Conservation (phyloP, 1,284 basidiomycete genomes). For the Golubevia pallescens region DNA sequence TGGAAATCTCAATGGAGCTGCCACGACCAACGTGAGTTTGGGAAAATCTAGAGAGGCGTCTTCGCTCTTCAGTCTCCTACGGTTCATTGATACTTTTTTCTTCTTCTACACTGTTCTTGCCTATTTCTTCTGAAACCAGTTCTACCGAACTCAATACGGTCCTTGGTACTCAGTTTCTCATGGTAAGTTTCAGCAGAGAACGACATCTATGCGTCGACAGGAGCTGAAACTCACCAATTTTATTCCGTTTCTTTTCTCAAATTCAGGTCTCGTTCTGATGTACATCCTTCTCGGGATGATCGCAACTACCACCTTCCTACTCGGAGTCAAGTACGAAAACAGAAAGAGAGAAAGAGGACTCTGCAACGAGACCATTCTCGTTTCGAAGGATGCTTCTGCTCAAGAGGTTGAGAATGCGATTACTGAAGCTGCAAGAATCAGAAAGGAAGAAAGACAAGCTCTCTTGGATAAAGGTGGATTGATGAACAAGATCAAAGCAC, state of each 20-base stretch:
- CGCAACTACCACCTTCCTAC: conserved; percentile 27
- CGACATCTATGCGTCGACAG: too few species aligned
- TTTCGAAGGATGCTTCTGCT: conserved; percentile 10
- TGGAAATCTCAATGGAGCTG: conserved; percentile 46
- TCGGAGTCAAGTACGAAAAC: conserved; percentile 27
- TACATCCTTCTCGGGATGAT: conserved; percentile 43
- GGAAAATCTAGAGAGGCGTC: not conserved
- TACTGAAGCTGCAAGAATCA: conserved; percentile 19
- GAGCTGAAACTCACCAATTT: too few species aligned
- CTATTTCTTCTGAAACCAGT: too few species aligned
- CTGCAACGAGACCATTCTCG: conserved; percentile 37
- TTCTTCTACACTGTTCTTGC: too few species aligned
- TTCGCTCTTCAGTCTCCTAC: not conserved
- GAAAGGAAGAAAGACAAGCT: conserved; percentile 18
- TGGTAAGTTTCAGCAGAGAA: too few species aligned
- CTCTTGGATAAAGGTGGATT: conserved; percentile 13
- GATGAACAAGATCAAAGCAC: conserved; percentile 10
- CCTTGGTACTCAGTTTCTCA: conserved; percentile 40
- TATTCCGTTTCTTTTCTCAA: too few species aligned
- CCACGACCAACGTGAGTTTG: conserved; percentile 16
- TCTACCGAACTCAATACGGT: conserved; percentile 21
- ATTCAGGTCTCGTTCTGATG: conserved; percentile 24
- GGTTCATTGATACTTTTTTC: too few species aligned
- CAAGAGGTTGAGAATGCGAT: conserved; percentile 14
- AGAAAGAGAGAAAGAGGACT: conserved; percentile 23